A percentile compares a stretch with the other conserved stretches of the same genome.
These are phyloP conservation scores for Angomonas deanei DNA, from an alignment of 208 protist genomes.

Conservation along the genomic window DNA sequence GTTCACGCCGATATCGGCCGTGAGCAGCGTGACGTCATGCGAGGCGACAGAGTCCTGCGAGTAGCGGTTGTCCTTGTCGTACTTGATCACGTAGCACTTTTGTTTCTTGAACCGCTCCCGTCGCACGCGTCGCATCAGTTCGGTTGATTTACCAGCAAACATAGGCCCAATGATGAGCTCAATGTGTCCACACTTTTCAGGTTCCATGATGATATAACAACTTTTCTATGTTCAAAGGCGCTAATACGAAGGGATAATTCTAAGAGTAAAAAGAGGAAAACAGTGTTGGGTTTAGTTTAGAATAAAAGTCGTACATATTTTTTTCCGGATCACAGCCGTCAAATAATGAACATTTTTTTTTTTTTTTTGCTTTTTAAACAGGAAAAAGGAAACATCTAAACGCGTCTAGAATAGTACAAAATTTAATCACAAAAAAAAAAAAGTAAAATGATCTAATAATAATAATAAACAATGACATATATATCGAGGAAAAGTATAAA, in stretches of 20 bases:
- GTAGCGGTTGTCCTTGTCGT: constrained; percentile 87
- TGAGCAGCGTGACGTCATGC: constrained; percentile 68
- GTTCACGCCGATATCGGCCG: constrained; percentile 56
- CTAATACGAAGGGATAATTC: too few species aligned
- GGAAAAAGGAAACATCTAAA: constrained; percentile 6
- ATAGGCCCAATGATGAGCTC: constrained; percentile 94
- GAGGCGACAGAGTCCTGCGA: constrained; percentile 66
- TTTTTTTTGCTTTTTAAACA: too few species aligned
- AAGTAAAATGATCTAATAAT: constrained; percentile 4
- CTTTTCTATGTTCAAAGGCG: background rate
- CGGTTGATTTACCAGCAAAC: constrained; percentile 94
- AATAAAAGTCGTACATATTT: too few species aligned
- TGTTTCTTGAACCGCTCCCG: constrained; percentile 71
- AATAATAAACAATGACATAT: background rate
- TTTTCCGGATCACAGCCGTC: too few species aligned
- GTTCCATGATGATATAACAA: background rate
- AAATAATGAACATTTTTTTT: too few species aligned
- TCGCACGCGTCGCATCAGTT: constrained; percentile 89
- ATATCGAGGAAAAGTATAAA: constrained; percentile 9
- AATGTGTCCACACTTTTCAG: background rate
- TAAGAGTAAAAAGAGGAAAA: constrained; percentile 12
- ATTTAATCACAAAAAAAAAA: background rate
- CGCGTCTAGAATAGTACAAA: background rate
- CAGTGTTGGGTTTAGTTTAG: background rate
- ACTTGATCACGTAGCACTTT: constrained; percentile 91